Base-by-base conservation (phyloP, 2,329 filamentous ascomycete species). In the Pseudogymnoascus sp. region DNA sequence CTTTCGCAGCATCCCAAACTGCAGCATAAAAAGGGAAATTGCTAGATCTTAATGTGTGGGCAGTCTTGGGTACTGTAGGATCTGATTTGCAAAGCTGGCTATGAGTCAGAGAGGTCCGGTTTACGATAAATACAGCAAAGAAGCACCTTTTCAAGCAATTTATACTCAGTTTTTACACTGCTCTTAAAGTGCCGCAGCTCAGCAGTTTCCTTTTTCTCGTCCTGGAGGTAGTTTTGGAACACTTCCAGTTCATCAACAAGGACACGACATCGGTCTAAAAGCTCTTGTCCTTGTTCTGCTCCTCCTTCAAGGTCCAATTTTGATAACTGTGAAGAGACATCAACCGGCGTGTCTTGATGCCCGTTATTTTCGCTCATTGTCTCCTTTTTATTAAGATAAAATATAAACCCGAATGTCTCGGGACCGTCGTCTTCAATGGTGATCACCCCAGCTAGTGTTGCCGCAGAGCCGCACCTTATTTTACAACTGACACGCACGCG, bases 1-100 rank as follows among this genome's bases (percentile, higher is more conserved):
- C 77, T 72, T 86, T 89, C 14, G 85, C 85, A 21, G 83, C 80
- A 28, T 75, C 74, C 88, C 88, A 90, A 2, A 90, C 79, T 5
- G 83, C 80, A 67, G 85, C 81, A 63, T 86, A 84, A 70, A 88
- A 90, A 0, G 84, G 81, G 10, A 90, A 71, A 74, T 90, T 90
- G 0, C 85, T 88, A 6, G 85, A 88, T 61, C 82, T 79, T 54
- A 89, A 76, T 28, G 83, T 80, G 71, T 88, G 84, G n/a, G 79
- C 72, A 14, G 78, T 71, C 63, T 77, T 75, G 51, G 69, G 70
- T 45, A 67, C 66, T 1, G 66, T 66, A 21, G 69, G 68, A 62
- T 73, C 69, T 54, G 69, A 65, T 21, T 64, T 62, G 57, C 65
- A 67, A 13, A 72, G 65, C 70, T 71, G 48, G 54, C 48, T 51